phyloP scores from a whole-genome alignment of 2,329 filamentous ascomycete genomes.

The Calonectria multiphialidica region DNA sequence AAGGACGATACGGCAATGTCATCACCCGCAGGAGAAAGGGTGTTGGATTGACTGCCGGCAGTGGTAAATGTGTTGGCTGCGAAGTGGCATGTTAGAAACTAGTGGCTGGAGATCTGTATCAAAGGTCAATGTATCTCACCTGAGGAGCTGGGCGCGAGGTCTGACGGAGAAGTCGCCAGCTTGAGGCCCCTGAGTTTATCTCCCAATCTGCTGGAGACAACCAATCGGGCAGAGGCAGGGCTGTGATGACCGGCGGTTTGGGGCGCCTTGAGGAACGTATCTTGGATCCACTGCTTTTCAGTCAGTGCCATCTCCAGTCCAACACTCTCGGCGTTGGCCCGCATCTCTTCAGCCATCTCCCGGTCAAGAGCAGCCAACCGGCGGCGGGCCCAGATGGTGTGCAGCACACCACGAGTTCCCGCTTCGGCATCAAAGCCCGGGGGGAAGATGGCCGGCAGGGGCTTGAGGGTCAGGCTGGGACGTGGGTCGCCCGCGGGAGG shows the following conservation, averaged over 20 bases:
- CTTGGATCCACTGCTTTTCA: constrained; percentile 87
- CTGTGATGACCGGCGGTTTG: constrained; percentile 27
- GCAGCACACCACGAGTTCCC: constrained; percentile 84
- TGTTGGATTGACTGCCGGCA: constrained; percentile 48
- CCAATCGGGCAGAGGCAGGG: constrained; percentile 72
- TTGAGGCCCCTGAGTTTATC: constrained; percentile 86
- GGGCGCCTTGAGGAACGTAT: constrained; percentile 70
- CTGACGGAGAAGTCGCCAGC: constrained; percentile 78
- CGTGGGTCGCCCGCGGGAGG: constrained; percentile 48
- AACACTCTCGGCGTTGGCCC: constrained; percentile 82
- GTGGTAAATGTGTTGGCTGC: constrained; percentile 52
- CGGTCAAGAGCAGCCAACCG: constrained; percentile 79
- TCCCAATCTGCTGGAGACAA: constrained; percentile 76
- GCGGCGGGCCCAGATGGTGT: constrained; percentile 92
- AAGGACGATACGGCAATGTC: constrained; percentile 53
- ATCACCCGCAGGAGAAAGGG: constrained; percentile 46
- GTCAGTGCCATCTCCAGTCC: constrained; percentile 86
- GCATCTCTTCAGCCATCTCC: constrained; percentile 82
- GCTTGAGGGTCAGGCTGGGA: constrained; percentile 72
- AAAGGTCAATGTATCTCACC: constrained; percentile 55
- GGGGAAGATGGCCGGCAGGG: constrained; percentile 88
- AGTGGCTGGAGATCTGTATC: constrained; percentile 18
- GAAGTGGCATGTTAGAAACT: constrained; percentile 26
- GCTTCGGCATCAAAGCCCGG: constrained; percentile 78
- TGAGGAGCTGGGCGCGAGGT: constrained; percentile 66